phyloP scores from a whole-genome alignment of 352 stramenopile species.

The Phytophthora niederhauseri region DNA sequence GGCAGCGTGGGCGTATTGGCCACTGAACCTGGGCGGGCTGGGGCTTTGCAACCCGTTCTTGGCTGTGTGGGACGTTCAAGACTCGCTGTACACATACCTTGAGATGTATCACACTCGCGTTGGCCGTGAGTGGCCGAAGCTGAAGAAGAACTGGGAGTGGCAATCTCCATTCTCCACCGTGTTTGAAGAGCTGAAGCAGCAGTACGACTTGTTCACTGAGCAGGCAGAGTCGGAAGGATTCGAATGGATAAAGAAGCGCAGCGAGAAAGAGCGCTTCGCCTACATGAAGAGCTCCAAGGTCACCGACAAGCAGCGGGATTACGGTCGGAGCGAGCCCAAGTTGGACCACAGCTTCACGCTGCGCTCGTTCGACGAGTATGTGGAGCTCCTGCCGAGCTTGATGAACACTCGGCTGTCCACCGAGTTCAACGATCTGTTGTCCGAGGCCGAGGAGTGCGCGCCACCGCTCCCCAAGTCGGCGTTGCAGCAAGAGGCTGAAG shows the following conservation, averaged over 20 bases:
- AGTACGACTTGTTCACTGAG: conserved; percentile 42
- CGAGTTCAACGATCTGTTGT: conserved; percentile 33
- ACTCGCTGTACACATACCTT: conserved; percentile 36
- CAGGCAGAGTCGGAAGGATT: conserved; percentile 24
- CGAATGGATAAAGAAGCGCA: conserved; percentile 21
- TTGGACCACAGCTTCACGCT: conserved; percentile 37
- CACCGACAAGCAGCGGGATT: conserved; percentile 32
- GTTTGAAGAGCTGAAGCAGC: conserved; percentile 25
- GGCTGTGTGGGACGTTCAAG: conserved; percentile 38
- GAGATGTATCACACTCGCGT: conserved; percentile 25
- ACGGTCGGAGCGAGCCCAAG: conserved; percentile 12
- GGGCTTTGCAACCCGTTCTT: conserved; percentile 55
- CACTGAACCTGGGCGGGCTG: conserved; percentile 43
- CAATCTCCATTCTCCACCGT: conserved; percentile 42
- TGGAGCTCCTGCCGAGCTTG: conserved; percentile 25
- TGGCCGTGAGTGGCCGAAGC: conserved; percentile 35
- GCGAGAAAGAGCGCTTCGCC: conserved; percentile 19
- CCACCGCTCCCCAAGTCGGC: conserved; percentile 11
- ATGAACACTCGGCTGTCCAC: conserved; percentile 1
- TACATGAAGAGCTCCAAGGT: conserved; percentile 38
- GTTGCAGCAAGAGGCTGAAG: conserved; percentile 13
- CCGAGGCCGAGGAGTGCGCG: conserved; percentile 15
- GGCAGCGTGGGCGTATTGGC: conserved; percentile 49
- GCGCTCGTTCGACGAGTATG: conserved; percentile 37
- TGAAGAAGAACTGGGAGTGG: conserved; percentile 47